A percentile compares a stretch with the other conserved stretches of the same genome.
Conservation (phyloP, 2,329 filamentous ascomycete genomes). For the Aciculosporium take region DNA sequence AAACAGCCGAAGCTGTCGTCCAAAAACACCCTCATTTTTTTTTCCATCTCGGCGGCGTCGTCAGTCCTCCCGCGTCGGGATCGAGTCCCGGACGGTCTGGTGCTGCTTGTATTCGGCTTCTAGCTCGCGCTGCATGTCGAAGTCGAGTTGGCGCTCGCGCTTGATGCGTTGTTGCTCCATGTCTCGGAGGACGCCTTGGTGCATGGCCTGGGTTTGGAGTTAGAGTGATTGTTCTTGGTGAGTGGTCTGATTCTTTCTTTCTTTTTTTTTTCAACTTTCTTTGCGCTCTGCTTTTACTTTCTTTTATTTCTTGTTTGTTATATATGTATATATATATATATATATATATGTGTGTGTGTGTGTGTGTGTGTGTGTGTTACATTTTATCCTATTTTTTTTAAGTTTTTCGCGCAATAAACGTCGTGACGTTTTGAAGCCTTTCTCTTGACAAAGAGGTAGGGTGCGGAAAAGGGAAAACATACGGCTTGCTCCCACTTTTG, state of each 20-base stretch:
- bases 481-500: constrained; percentile 76
- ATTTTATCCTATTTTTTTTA: no score
- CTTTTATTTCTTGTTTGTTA: no score
- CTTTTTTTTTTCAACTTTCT: neutral
- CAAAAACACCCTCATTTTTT: neutral
- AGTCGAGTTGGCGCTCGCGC: constrained; percentile 80
- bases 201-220: constrained; percentile 59
- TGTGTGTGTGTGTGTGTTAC: no score
- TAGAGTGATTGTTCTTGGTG: neutral
- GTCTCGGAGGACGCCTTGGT: constrained; percentile 83
- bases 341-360: no score
- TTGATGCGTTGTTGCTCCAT: constrained; percentile 89
- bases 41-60: constrained; percentile 12
- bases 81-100: constrained; percentile 52
- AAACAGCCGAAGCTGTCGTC: no score
- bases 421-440: no score
- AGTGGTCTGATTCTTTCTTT: neutral
- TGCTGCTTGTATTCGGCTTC: constrained; percentile 84
- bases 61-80: constrained; percentile 6
- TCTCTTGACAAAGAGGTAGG: neutral
- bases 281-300: no score
- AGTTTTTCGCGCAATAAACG: no score
- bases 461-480: constrained; percentile 18
- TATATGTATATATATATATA: no score
- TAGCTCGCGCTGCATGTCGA: constrained; percentile 75